Percentiles rank a stretch among this genome's conserved stretches.
These are phyloP conservation scores for Eurotiales sp. DNA, from an alignment of 2,329 filamentous ascomycete genomes.

Conservation along the genomic window DNA sequence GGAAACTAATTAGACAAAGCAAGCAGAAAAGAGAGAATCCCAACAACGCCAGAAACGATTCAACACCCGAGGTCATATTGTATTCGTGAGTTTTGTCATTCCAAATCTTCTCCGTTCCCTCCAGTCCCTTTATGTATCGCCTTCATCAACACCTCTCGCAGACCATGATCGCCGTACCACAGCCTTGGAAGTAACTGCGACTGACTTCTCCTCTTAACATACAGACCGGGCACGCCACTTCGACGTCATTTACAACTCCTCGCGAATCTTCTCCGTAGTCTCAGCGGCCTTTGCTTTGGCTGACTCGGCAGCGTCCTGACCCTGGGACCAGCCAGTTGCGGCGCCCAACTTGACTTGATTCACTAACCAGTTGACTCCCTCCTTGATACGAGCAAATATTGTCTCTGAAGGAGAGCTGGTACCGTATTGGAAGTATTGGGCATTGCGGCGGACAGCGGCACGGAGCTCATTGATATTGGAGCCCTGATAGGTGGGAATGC, in stretches of 20 bases:
- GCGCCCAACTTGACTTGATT: constrained; percentile 49
- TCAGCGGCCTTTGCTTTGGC: constrained; percentile 44
- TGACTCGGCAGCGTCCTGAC: constrained; percentile 47
- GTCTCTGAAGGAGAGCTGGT: constrained; percentile 63
- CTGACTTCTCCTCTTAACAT: background rate
- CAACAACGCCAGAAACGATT: constrained; percentile 8
- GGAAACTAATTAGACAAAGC: no score
- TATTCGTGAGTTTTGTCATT: constrained; percentile 4
- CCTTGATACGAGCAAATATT: constrained; percentile 60
- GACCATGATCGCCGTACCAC: no score
- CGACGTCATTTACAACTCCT: constrained; percentile 26
- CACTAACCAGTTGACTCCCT: constrained; percentile 45
- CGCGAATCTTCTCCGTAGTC: constrained; percentile 41
- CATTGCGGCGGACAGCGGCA: constrained; percentile 67
- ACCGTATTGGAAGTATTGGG: constrained; percentile 73
- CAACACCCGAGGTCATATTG: background rate
- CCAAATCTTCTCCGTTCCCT: background rate
- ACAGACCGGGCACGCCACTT: background rate
- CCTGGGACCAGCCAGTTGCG: constrained; percentile 45
- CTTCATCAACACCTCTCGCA: no score
- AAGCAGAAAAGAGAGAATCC: background rate
- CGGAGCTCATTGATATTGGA: constrained; percentile 66
- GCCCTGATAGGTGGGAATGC: constrained; percentile 64
- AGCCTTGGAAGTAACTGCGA: no score
- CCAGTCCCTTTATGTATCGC: no score